A percentile compares a stretch with the other conserved stretches of the same genome.
These are phyloP conservation scores for Salvia sclarea DNA, from an alignment of 305 asterid genomes.

Conservation along the genomic window DNA sequence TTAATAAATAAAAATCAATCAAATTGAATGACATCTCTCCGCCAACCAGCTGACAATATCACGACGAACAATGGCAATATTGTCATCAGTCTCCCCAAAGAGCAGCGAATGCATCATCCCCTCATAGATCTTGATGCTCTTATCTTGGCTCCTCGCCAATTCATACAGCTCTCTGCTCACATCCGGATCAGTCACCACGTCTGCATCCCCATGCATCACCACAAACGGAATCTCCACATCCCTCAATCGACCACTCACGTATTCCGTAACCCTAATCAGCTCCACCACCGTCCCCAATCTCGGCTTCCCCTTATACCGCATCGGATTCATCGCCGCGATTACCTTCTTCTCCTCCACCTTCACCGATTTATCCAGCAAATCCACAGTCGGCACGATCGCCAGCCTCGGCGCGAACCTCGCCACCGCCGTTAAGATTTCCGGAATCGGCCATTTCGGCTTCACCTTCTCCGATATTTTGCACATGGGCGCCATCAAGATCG, in stretches of 20 bases:
- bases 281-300: conserved; percentile 81
- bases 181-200: conserved; percentile 82
- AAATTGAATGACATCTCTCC: conserved; percentile 44
- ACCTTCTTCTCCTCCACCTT: conserved; percentile 69
- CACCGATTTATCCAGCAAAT: conserved; percentile 76
- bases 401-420: conserved; percentile 69
- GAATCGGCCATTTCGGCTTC: conserved; percentile 76
- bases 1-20: too few relatives aligned
- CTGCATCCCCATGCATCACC: conserved; percentile 79
- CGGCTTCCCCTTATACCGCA: conserved; percentile 75
- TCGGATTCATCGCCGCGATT: conserved; percentile 62
- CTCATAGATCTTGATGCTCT: conserved; percentile 73
- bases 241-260: conserved; percentile 46
- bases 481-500: conserved; percentile 82
- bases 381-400: conserved; percentile 78
- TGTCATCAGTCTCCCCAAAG: conserved; percentile 93
- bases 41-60: conserved; percentile 75
- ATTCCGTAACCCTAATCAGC: conserved; percentile 71
- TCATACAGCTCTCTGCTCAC: conserved; percentile 79
- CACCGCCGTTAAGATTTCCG: conserved; percentile 50
- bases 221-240: conserved; percentile 68
- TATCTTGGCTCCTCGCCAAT: conserved; percentile 64
- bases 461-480: conserved; percentile 81
- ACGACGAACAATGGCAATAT: conserved; percentile 62
- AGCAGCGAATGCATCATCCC: conserved; percentile 89